These are phyloP conservation scores for Geotrichum europaeum DNA, from an alignment of 1,139 yeast species.

Conservation along the genomic window DNA sequence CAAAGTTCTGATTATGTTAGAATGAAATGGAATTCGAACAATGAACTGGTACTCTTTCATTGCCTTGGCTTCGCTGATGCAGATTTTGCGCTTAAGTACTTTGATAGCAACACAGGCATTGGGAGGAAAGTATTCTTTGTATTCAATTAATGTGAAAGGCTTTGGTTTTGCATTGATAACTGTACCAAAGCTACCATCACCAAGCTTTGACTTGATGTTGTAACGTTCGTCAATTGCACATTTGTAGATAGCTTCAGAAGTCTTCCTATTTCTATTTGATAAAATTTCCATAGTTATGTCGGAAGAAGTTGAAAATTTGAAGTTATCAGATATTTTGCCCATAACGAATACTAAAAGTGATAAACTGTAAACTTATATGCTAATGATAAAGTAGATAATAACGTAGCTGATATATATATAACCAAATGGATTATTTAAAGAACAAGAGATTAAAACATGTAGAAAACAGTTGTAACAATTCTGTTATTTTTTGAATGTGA, in stretches of 20 bases:
- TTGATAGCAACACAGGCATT: slow-evolving; percentile 64
- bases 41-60: slow-evolving; percentile 76
- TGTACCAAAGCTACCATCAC: slow-evolving; percentile 74
- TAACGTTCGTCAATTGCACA: slow-evolving; percentile 38
- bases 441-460: background rate
- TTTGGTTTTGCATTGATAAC: slow-evolving; percentile 50
- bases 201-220: slow-evolving; percentile 49
- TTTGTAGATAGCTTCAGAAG: slow-evolving; percentile 18
- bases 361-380: background rate
- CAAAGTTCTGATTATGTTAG: slow-evolving; percentile 62
- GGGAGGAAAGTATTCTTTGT: background rate
- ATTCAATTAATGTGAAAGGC: background rate
- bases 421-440: background rate
- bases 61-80: slow-evolving; percentile 50
- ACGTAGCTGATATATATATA: background rate
- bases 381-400: no score
- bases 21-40: slow-evolving; percentile 62
- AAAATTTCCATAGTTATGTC: background rate
- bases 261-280: background rate
- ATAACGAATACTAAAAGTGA: background rate
- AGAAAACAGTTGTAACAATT: background rate
- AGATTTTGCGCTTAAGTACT: slow-evolving; percentile 56
- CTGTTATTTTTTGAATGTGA: background rate
- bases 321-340: background rate
- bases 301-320: background rate